Conservation (phyloP, 1,284 basidiomycete species). For the Cryptococcus wingfieldii region DNA sequence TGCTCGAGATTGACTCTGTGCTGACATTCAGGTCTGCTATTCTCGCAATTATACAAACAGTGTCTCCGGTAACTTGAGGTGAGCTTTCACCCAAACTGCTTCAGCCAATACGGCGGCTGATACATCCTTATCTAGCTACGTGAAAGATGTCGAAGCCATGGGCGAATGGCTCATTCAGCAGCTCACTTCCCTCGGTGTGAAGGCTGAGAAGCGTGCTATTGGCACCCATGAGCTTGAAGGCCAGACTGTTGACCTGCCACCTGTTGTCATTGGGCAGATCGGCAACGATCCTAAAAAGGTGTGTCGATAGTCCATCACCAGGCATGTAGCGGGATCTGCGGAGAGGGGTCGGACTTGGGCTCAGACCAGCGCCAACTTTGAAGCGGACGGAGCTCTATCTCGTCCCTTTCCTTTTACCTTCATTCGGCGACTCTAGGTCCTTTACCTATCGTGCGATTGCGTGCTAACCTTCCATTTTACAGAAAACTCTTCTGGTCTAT, state of each 20-base stretch:
- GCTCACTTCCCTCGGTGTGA: slow-evolving; percentile 69
- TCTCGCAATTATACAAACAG: slow-evolving; percentile 11
- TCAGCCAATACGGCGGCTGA: not conserved
- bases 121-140: slow-evolving; percentile 50
- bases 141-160: slow-evolving; percentile 77
- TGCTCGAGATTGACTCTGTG: not conserved
- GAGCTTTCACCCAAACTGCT: slow-evolving; percentile 5
- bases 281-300: slow-evolving; percentile 74
- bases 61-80: slow-evolving; percentile 50
- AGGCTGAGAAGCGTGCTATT: slow-evolving; percentile 66
- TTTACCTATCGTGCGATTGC: slow-evolving; percentile 3
- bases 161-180: slow-evolving; percentile 70
- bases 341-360: too few species aligned
- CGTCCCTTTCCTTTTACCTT: not conserved
- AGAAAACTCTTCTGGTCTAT: slow-evolving; percentile 86
- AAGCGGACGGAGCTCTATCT: not conserved
- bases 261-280: slow-evolving; percentile 78
- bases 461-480: slow-evolving; percentile 4
- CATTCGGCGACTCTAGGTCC: not conserved
- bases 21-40: slow-evolving; percentile 1
- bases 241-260: slow-evolving; percentile 71
- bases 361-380: too few species aligned
- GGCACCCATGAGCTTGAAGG: slow-evolving; percentile 79
- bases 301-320: slow-evolving; percentile 1
- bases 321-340: not conserved